Evolutionary conservation across 345 rosid species (phyloP), one percentile per base, ranked within the genome.

Genomic region (Lepidium africanum): DNA sequence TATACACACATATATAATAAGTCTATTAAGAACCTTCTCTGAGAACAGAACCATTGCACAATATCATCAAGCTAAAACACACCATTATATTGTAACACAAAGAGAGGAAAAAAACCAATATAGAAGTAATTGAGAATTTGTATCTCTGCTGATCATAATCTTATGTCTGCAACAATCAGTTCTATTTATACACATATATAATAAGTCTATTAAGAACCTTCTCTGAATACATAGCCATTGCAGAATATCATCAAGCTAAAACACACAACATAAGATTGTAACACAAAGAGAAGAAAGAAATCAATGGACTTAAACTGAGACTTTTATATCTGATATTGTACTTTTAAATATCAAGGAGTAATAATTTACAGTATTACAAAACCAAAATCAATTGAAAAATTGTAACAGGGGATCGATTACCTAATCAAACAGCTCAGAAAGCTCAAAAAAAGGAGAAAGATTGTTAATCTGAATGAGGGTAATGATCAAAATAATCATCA

Each of bases 391-490:
- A 30, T 30, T n/a, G n/a, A 19, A 52, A 21, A 3, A 63, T 55
- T 25, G 30, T 5, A 53, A 54, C 27, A 65, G 36, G 11, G 10
- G 7, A 57, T 55, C 32, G 33, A 48, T 45, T 10, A 38, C 57
- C 58, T 42, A 61, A 45, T 35, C 47, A 62, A 62, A 33, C 43
- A 63, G 3, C 32, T n/a, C 62, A 37, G 16, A 57, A 38, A 63
- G 3, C 32, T n/a, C 62, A 37, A 11, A 57, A 38, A 39, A 32
- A 23, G 9, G 11, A 38, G 43, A 38, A 46, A 59, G 42, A 14
- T 47, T 50, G 33, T 84, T 78, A 88, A 62, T 86, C 87, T 7
- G 84, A 82, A 68, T 73, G 78, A 6, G 80, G 61, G 52, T 78
- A 68, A 39, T 57, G 75, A 79, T 41, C 41, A 45, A 82, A 78